A percentile compares a stretch with the other conserved stretches of the same genome.
Evolutionary conservation across 345 rosid species (phyloP).

Genomic region (Eucalyptus cloeziana): DNA sequence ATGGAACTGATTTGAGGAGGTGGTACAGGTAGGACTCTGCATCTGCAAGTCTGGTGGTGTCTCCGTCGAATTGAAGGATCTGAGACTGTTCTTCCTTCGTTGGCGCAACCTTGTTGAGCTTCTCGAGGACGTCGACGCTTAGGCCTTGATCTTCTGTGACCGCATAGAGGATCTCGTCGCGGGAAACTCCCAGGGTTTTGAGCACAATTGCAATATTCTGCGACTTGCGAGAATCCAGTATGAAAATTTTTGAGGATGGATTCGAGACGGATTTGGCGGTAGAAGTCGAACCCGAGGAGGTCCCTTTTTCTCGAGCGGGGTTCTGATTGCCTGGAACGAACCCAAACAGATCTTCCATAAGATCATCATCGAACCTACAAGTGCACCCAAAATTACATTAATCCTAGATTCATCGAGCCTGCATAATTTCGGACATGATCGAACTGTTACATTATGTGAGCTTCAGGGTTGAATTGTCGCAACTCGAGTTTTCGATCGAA

Average conservation of each 20-base stretch:
- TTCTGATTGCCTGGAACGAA: conserved; percentile 41
- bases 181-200: conserved; percentile 52
- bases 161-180: conserved; percentile 40
- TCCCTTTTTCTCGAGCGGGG: conserved; percentile 8
- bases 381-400: not conserved
- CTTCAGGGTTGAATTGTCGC: not conserved
- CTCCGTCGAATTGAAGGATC: conserved; percentile 50
- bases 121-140: conserved; percentile 50
- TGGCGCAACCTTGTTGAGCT: conserved; percentile 60
- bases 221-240: conserved; percentile 69
- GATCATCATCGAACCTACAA: conserved; percentile 65
- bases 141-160: conserved; percentile 47
- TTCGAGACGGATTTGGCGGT: not conserved
- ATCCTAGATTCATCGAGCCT: not conserved
- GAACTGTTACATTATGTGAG: not conserved
- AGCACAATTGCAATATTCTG: conserved; percentile 78
- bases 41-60: conserved; percentile 40
- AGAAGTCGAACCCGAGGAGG: not conserved
- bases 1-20: conserved; percentile 58
- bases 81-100: conserved; percentile 49
- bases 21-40: conserved; percentile 68
- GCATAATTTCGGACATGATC: not conserved
- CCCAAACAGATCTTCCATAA: conserved; percentile 94
- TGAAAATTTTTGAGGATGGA: conserved; percentile 24
- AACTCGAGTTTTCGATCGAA: not conserved